phyloP scores from a whole-genome alignment of 1,284 basidiomycete genomes.

The Cutaneotrichosporon mucoides region DNA sequence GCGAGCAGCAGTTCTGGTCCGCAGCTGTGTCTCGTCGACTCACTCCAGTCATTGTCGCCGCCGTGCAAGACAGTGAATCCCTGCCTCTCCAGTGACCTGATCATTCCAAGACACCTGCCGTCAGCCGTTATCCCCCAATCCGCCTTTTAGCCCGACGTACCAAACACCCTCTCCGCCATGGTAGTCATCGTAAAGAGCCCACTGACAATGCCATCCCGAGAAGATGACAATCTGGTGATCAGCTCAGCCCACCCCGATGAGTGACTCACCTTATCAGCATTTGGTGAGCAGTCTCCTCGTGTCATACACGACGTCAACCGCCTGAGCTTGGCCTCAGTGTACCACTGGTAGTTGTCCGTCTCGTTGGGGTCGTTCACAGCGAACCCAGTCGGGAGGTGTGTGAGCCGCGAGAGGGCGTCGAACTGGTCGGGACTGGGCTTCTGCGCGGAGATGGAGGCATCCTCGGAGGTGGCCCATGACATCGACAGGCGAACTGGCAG shows the following conservation, averaged over 20 bases:
- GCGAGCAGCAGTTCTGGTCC: background rate
- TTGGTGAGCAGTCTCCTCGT: constrained; percentile 8
- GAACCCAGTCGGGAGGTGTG: background rate
- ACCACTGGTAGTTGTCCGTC: constrained; percentile 14
- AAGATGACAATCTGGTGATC: constrained; percentile 8
- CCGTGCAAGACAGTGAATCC: constrained; percentile 26
- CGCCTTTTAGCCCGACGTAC: background rate
- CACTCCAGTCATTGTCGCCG: constrained; percentile 23
- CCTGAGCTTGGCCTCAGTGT: constrained; percentile 16
- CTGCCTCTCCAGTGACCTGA: constrained; percentile 17
- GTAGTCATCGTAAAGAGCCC: constrained; percentile 10
- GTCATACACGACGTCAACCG: constrained; percentile 12
- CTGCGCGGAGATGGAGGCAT: too few species aligned
- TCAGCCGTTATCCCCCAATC: background rate
- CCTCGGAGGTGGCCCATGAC: background rate
- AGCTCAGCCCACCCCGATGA: background rate
- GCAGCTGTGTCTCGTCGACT: constrained; percentile 1
- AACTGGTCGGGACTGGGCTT: too few species aligned
- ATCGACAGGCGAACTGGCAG: background rate
- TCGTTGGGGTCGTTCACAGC: background rate
- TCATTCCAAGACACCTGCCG: constrained; percentile 11
- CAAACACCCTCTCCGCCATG: constrained; percentile 16
- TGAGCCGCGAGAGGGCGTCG: background rate
- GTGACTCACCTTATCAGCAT: constrained; percentile 14
- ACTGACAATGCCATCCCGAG: constrained; percentile 10